These are phyloP conservation scores for Usnea hakonensis DNA, from an alignment of 495 filamentous ascomycete species.

Conservation along the genomic window DNA sequence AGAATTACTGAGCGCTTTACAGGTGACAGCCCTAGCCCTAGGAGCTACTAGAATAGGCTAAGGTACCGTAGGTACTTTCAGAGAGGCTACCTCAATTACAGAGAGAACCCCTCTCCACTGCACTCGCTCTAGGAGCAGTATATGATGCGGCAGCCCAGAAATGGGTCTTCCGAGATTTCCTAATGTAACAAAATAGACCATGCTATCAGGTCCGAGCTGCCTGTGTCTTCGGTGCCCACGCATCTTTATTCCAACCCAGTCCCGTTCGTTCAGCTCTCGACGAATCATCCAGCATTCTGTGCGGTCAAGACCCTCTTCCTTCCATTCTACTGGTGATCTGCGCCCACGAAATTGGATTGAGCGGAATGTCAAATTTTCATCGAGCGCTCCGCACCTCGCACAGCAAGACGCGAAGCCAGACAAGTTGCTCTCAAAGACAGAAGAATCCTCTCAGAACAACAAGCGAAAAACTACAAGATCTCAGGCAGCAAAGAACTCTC, in stretches of 20 bases:
- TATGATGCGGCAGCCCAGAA: neutral
- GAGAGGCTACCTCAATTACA: too few relatives aligned
- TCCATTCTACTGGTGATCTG: conserved; percentile 33
- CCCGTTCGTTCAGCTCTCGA: conserved; percentile 31
- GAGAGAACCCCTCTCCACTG: neutral
- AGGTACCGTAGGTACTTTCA: conserved; percentile 2
- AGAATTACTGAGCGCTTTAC: neutral
- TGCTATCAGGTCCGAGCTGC: neutral
- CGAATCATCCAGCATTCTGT: conserved; percentile 29
- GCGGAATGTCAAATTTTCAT: conserved; percentile 44
- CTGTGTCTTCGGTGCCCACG: conserved; percentile 12
- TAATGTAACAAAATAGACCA: neutral
- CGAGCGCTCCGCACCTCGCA: conserved; percentile 37
- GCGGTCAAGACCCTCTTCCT: conserved; percentile 34
- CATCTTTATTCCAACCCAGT: conserved; percentile 11
- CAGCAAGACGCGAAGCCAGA: neutral
- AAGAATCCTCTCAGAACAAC: conserved; percentile 30
- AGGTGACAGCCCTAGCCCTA: conserved; percentile 6
- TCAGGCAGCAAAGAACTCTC: conserved; percentile 46
- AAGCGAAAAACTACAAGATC: conserved; percentile 39
- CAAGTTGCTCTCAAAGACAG: conserved; percentile 24
- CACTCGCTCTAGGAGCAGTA: too few relatives aligned
- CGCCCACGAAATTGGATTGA: conserved; percentile 33
- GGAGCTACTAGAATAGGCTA: neutral
- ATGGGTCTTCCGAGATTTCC: neutral